Evolutionary conservation across 2,329 filamentous ascomycete genomes (phyloP).

Genomic region (Fusarium nelsonii): DNA sequence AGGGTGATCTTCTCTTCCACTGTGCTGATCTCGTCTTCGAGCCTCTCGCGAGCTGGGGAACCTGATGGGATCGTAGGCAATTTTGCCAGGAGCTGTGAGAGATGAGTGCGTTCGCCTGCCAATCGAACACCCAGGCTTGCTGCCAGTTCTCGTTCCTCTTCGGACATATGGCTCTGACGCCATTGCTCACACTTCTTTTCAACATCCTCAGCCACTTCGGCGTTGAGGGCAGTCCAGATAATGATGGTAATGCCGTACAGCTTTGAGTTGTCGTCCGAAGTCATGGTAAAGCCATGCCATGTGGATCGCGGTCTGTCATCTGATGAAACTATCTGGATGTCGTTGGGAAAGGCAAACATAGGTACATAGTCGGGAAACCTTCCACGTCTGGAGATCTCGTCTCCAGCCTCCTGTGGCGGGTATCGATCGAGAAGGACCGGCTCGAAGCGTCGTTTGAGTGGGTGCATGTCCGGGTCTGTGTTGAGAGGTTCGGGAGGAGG

Average conservation of each 20-base stretch:
- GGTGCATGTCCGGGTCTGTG: slow-evolving; percentile 92
- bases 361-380: slow-evolving; percentile 97
- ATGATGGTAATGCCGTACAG: slow-evolving; percentile 92
- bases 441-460: slow-evolving; percentile 92
- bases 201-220: slow-evolving; percentile 84
- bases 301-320: slow-evolving; percentile 95
- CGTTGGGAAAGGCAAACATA: slow-evolving; percentile 99
- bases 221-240: slow-evolving; percentile 89
- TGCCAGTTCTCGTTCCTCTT: slow-evolving; percentile 90
- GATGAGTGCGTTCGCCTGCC: slow-evolving; percentile 86
- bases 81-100: slow-evolving; percentile 87
- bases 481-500: slow-evolving; percentile 92
- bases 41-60: slow-evolving; percentile 80
- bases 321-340: slow-evolving; percentile 95
- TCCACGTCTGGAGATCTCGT: slow-evolving; percentile 83
- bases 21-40: slow-evolving; percentile 94
- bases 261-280: slow-evolving; percentile 89
- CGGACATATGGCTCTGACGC: slow-evolving; percentile 89
- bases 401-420: slow-evolving; percentile 82
- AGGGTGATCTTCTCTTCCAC: slow-evolving; percentile 97
- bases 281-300: slow-evolving; percentile 99
- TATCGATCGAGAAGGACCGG: slow-evolving; percentile 96
- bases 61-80: slow-evolving; percentile 85
- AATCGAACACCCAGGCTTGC: slow-evolving; percentile 90
- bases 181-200: slow-evolving; percentile 85